phyloP scores from a whole-genome alignment of 208 protist species.

The Leishmania martiniquensis region DNA sequence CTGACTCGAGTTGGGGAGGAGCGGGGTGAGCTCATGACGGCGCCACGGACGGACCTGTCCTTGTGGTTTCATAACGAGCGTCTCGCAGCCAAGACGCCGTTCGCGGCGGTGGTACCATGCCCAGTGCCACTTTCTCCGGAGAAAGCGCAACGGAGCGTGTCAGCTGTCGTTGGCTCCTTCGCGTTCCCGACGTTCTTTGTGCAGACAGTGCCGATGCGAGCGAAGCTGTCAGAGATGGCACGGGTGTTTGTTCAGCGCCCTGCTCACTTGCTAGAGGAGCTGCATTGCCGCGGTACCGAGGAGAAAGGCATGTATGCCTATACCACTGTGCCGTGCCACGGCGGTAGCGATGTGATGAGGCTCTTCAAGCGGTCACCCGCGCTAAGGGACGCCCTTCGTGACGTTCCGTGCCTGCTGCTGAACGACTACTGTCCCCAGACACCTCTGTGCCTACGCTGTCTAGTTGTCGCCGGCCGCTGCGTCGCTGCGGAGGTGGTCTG shows the following conservation, averaged over 20 bases:
- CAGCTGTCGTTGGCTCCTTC: slow-evolving; percentile 49
- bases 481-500: slow-evolving; percentile 68
- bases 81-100: slow-evolving; percentile 56
- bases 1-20: slow-evolving; percentile 8
- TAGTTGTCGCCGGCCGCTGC: slow-evolving; percentile 53
- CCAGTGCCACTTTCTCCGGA: slow-evolving; percentile 29
- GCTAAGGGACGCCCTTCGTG: slow-evolving; percentile 45
- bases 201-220: slow-evolving; percentile 56
- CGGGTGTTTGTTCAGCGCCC: slow-evolving; percentile 48
- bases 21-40: slow-evolving; percentile 5
- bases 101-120: slow-evolving; percentile 65
- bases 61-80: slow-evolving; percentile 63
- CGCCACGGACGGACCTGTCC: slow-evolving; percentile 11
- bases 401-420: slow-evolving; percentile 57
- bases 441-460: slow-evolving; percentile 45
- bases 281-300: slow-evolving; percentile 29
- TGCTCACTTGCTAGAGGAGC: slow-evolving; percentile 33
- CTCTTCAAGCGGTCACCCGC: slow-evolving; percentile 30
- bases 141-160: slow-evolving; percentile 30
- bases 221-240: slow-evolving; percentile 49
- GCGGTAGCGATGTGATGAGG: slow-evolving; percentile 43
- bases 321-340: slow-evolving; percentile 40
- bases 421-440: slow-evolving; percentile 53
- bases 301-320: slow-evolving; percentile 40
- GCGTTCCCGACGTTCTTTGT: slow-evolving; percentile 52